phyloP scores from a whole-genome alignment of 1,284 basidiomycete species.

The Microbotryum saponariae region DNA sequence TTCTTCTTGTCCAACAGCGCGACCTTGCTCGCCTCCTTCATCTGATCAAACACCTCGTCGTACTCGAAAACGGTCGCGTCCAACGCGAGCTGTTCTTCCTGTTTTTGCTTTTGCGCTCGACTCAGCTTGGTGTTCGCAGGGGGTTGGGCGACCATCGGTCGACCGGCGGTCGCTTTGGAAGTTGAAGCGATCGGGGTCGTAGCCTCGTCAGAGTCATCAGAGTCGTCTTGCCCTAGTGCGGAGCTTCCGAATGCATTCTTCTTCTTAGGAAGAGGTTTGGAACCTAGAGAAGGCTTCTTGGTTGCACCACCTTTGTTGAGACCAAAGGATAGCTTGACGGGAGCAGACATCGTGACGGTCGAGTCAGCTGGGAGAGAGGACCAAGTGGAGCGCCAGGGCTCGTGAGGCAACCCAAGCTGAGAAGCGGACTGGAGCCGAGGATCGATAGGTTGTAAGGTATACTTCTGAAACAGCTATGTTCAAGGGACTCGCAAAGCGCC shows the following conservation, averaged over 20 bases:
- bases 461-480: no score
- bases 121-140: slow-evolving; percentile 18
- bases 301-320: slow-evolving; percentile 15
- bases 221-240: slow-evolving; percentile 26
- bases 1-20: slow-evolving; percentile 60
- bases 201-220: slow-evolving; percentile 28
- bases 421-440: no score
- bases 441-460: no score
- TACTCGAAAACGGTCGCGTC: slow-evolving; percentile 89
- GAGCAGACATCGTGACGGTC: slow-evolving; percentile 3
- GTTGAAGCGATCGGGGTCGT: neutral
- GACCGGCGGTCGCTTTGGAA: neutral
- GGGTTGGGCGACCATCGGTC: neutral
- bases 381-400: neutral
- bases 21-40: slow-evolving; percentile 75
- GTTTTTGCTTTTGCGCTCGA: slow-evolving; percentile 19
- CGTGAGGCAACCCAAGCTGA: no score
- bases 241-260: slow-evolving; percentile 5
- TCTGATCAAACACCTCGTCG: slow-evolving; percentile 90
- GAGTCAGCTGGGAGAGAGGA: neutral
- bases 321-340: slow-evolving; percentile 27
- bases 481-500: no score
- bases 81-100: slow-evolving; percentile 57
- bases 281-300: neutral
- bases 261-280: neutral